Evolutionary conservation across 148 eudicot genomes (phyloP), one percentile per base, ranked within the genome.

Genomic region (Persicaria maculosa): DNA sequence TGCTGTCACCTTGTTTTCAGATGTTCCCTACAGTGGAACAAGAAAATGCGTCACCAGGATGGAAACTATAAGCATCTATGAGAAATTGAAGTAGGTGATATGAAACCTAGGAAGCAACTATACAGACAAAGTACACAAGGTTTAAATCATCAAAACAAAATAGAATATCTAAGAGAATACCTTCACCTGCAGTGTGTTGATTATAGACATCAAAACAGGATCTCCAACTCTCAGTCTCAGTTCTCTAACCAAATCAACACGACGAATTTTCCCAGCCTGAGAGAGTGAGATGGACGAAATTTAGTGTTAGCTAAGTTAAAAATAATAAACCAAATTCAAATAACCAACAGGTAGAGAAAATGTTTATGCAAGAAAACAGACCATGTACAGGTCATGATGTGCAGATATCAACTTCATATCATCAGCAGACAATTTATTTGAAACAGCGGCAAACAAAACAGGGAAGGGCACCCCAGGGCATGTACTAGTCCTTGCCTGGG

Each of bases 401-500:
- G 47, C 78, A 68, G 76, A 74, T 71, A 93, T 84, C 48, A 77
- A 77, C 68, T 83, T 81, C 96, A 88, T 86, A 55, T 46, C 71
- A 52, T 77, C 68, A 16, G 85, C 74, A 75, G 87, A 68, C 57
- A 90, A 79, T 76, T 82, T 83, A 72, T 77, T 62, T 40, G 93
- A 74, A 62, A 93, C 80, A 14, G 88, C 96, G 64, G 79, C 82
- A 79, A 93, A 80, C 80, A 93, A 72, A 82, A 78, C 58, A 2
- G 93, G 85, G 75, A 93, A 90, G 19, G 93, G 87, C 88, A 90
- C 80, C 91, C 91, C 85, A 17, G 96, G 93, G 61, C 90, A 86
- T 74, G 77, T 87, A n/a, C 93, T 93, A 62, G 74, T 61, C 85
- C 74, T 83, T 7, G 52, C 11, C 14, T 78, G 61, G 72, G 81